phyloP scores from a whole-genome alignment of 176 grass and related monocot species.

The Microstegium vimineum region DNA sequence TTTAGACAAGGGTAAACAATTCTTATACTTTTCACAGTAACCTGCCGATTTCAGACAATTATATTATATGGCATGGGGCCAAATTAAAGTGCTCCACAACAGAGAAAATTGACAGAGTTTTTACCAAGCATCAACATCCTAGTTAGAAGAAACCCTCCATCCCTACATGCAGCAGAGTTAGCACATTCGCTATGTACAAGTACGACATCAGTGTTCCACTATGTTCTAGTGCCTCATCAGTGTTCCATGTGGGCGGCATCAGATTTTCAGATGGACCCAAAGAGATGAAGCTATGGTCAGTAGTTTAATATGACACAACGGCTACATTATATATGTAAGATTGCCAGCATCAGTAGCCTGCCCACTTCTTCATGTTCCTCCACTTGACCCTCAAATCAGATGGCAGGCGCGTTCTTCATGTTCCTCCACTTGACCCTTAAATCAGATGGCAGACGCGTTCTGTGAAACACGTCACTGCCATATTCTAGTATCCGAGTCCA shows the following conservation, averaged over 20 bases:
- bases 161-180: neutral
- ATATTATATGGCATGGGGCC: neutral
- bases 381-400: conserved; percentile 73
- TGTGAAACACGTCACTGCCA: no score
- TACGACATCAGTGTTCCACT: no score
- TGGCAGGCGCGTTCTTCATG: conserved; percentile 53
- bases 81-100: neutral
- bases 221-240: neutral
- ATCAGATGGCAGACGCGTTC: no score
- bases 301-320: neutral
- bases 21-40: neutral
- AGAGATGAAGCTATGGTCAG: neutral
- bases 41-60: neutral
- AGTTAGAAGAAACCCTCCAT: neutral
- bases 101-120: neutral
- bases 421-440: conserved; percentile 39
- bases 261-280: neutral
- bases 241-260: neutral
- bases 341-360: neutral
- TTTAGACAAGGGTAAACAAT: neutral
- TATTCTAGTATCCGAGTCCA: no score
- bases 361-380: conserved; percentile 57
- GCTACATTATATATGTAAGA: neutral
- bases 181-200: no score
- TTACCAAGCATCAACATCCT: no score